phyloP scores from a whole-genome alignment of 164 flowering plant species.

The Tetracentron sinense region DNA sequence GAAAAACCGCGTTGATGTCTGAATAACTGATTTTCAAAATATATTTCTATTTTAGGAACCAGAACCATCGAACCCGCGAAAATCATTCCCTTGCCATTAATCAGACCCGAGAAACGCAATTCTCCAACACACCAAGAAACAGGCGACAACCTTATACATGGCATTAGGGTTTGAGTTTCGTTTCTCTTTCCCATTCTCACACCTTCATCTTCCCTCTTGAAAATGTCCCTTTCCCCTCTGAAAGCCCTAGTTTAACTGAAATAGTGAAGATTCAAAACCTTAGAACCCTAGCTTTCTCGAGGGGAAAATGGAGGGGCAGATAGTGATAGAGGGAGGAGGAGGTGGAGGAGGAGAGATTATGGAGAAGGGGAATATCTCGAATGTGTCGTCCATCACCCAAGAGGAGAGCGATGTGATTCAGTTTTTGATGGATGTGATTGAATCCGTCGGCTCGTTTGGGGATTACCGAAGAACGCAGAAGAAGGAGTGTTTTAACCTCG shows the following conservation, averaged over 20 bases:
- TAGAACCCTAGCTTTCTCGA: too few species aligned
- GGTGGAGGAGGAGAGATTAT: constrained; percentile 3
- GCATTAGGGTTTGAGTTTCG: constrained; percentile 27
- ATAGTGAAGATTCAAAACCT: neutral
- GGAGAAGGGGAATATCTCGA: constrained; percentile 7
- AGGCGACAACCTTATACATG: constrained; percentile 5
- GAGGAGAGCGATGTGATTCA: constrained; percentile 26
- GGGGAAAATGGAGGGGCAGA: constrained; percentile 11
- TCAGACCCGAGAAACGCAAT: constrained; percentile 23
- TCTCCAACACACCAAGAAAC: neutral
- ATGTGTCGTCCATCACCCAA: neutral
- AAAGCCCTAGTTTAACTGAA: neutral
- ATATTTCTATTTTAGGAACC: neutral
- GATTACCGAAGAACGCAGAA: constrained; percentile 53
- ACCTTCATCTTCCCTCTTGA: neutral
- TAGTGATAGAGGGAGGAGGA: constrained; percentile 15
- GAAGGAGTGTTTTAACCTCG: constrained; percentile 52
- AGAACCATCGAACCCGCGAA: constrained; percentile 20
- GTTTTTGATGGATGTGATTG: constrained; percentile 40
- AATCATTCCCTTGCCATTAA: constrained; percentile 4
- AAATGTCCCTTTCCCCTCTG: neutral
- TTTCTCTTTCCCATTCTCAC: neutral
- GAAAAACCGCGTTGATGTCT: neutral
- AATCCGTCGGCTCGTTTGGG: constrained; percentile 33
- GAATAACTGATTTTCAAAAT: constrained; percentile 24